Base-by-base conservation (phyloP, 164 flowering plant species). In the Vitis rotundifolia region DNA sequence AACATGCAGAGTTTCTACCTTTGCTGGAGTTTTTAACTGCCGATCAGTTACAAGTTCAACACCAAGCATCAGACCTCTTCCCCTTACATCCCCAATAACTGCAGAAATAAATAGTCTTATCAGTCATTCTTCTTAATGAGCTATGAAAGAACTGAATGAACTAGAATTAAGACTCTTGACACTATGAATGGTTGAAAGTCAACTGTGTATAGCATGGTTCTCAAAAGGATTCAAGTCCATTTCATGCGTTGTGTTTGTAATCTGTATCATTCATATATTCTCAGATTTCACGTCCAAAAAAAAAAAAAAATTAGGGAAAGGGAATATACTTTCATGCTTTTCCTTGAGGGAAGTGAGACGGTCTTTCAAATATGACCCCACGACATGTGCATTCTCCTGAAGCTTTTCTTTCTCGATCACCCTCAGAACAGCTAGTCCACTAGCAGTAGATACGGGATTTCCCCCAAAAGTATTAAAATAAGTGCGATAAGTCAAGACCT, bases 401-500 rank as follows among this genome's bases (percentile, higher is more conserved):
- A 90, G 98, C 61, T 87, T 88, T 71, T 93, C 97, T 61, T 82
- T 91, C 82, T 96, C 97, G 44, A 96, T 84, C 47, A 89, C 97
- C 59, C 67, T 85, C 53, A 96, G 78, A 60, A 93, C 99, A 57
- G 99, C 99, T 29, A 70, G 86, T n/a, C 97, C 99, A 28, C 86
- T 97, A 37, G 98, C 87, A 52, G 98, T 90, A 75, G 94, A 90
- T 4, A 92, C 86, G 2, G 99, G 98, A 67, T 96, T 96, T 60
- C 99, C 99, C 56, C 98, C 99, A 74, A 90, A 96, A 58, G 99
- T 96, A 71, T 96, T 96, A 82, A 86, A 96, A 71, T 93, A 91
- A 69, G 76, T 84, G 9, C 93, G 78, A 2, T 82, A 85, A 56
- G 91, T 84, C 86, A 96, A 79, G 60, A 89, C 92, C 73, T 88